These are phyloP conservation scores for Scheffersomyces ergatensis DNA, from an alignment of 805 yeast genomes.

Conservation along the genomic window DNA sequence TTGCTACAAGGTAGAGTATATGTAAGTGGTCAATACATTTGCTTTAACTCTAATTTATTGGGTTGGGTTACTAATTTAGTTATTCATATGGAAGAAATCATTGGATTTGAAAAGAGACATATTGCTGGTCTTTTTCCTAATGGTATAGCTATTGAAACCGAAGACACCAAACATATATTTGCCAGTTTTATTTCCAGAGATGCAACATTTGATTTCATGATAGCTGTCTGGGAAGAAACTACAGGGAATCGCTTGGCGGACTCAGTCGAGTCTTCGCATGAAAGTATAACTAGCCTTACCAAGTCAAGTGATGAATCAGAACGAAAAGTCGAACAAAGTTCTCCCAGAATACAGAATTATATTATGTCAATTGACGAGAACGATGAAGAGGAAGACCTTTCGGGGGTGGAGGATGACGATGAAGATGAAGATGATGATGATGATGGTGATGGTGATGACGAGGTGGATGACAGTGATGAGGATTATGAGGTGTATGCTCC, in stretches of 20 bases:
- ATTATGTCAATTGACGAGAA: constrained; percentile 46
- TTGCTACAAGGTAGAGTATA: constrained; percentile 85
- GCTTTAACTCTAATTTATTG: constrained; percentile 82
- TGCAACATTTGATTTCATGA: constrained; percentile 66
- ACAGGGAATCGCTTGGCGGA: constrained; percentile 19
- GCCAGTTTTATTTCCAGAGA: constrained; percentile 88
- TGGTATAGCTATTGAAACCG: constrained; percentile 73
- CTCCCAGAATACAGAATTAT: constrained; percentile 20
- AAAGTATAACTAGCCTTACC: background rate
- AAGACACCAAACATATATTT: constrained; percentile 65
- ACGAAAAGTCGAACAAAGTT: constrained; percentile 13
- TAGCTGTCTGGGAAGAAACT: constrained; percentile 63
- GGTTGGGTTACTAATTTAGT: constrained; percentile 89
- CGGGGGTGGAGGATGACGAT: constrained; percentile 11
- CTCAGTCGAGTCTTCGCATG: constrained; percentile 3
- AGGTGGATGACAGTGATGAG: constrained; percentile 29
- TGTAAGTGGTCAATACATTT: constrained; percentile 70
- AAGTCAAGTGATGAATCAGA: constrained; percentile 36
- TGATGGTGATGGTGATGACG: constrained; percentile 17
- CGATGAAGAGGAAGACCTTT: constrained; percentile 17
- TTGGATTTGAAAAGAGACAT: constrained; percentile 70
- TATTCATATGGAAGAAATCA: constrained; percentile 68
- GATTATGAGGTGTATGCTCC: constrained; percentile 11
- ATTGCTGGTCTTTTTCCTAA: constrained; percentile 92
- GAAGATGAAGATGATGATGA: constrained; percentile 14